These are phyloP conservation scores for Penicillium psychrosexuale DNA, from an alignment of 2,329 filamentous ascomycete species.

Conservation along the genomic window DNA sequence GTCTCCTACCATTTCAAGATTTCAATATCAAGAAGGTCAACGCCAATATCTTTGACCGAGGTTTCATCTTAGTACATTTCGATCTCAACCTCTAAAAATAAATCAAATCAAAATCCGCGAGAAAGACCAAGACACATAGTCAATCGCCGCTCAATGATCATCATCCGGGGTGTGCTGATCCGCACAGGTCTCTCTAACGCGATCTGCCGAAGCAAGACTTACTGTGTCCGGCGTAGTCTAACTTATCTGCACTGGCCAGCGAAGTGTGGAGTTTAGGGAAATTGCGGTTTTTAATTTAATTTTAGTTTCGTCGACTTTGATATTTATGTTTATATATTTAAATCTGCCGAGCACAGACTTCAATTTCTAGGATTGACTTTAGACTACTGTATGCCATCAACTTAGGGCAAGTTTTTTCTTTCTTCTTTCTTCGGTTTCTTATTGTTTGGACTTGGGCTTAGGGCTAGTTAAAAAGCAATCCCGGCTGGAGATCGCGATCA, in stretches of 20 bases:
- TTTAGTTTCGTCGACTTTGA: too few species aligned
- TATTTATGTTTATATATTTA: background rate
- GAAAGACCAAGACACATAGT: too few species aligned
- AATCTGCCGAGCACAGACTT: conserved; percentile 15
- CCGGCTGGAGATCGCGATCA: background rate
- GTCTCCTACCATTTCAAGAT: background rate
- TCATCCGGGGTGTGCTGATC: conserved; percentile 12
- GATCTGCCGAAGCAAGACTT: conserved; percentile 27
- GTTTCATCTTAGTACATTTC: background rate
- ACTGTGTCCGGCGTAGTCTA: conserved; percentile 21
- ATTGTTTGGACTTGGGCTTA: background rate
- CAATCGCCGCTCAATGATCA: conserved; percentile 7
- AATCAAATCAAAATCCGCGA: background rate
- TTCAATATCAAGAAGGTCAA: background rate
- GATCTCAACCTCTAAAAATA: background rate
- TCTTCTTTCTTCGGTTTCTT: background rate
- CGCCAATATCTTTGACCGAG: background rate
- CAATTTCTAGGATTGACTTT: background rate
- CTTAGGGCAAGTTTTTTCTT: too few species aligned
- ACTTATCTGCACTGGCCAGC: conserved; percentile 15
- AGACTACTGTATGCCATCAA: background rate
- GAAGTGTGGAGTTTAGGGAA: conserved; percentile 14
- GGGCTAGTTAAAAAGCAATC: background rate
- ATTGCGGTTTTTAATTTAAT: conserved; percentile 3
- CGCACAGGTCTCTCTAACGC: conserved; percentile 6